Evolutionary conservation across 129 eudicot species (phyloP).

Genomic region (Artemisia argyi): DNA sequence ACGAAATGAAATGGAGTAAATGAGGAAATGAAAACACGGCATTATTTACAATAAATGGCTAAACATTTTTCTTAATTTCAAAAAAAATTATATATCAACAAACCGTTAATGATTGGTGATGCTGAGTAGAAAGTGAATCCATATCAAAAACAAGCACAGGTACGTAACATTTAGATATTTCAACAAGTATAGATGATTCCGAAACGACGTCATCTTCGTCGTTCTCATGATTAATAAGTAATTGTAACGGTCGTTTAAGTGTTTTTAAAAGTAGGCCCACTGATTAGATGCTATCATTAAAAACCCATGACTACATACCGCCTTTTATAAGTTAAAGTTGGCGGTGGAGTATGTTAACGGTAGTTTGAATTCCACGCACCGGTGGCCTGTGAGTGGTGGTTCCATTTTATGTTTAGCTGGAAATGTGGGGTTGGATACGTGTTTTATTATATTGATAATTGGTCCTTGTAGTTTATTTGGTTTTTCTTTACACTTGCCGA

Average conservation of each 20-base stretch:
- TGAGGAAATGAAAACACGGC: too few relatives aligned
- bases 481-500: too few relatives aligned
- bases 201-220: constrained; percentile 10
- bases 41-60: too few relatives aligned
- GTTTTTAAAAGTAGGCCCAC: constrained; percentile 68
- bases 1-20: too few relatives aligned
- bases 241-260: constrained; percentile 74
- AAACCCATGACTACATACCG: constrained; percentile 85
- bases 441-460: too few relatives aligned
- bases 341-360: constrained; percentile 38
- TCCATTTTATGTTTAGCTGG: neutral
- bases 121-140: constrained; percentile 38
- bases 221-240: neutral
- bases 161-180: constrained; percentile 52
- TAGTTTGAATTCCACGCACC: constrained; percentile 45
- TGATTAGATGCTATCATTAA: constrained; percentile 90
- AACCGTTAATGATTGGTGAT: constrained; percentile 48
- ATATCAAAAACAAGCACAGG: constrained; percentile 47
- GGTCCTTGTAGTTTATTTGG: too few relatives aligned
- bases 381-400: neutral
- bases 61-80: too few relatives aligned
- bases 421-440: too few relatives aligned
- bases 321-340: constrained; percentile 53
- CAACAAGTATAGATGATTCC: constrained; percentile 43
- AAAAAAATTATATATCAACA: neutral